Percentiles rank a stretch among this genome's conserved stretches.
These are phyloP conservation scores for Paecilomyces sp. DNA, from an alignment of 2,329 filamentous ascomycete genomes.

Conservation along the genomic window DNA sequence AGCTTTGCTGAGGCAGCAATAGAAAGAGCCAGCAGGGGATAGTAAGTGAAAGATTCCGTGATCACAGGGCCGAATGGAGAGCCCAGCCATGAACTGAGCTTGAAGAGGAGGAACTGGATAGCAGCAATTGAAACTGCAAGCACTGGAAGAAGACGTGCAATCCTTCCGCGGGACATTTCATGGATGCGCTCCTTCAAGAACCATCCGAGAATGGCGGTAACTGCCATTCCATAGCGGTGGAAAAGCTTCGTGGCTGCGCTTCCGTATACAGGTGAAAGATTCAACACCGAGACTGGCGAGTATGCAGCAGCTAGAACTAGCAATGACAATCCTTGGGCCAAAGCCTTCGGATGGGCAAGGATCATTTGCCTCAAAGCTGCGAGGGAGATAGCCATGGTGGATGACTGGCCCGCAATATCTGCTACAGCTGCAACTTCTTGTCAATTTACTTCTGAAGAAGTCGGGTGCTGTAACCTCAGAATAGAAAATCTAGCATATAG, in stretches of 20 bases:
- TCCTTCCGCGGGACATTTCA: slow-evolving; percentile 41
- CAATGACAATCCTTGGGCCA: slow-evolving; percentile 23
- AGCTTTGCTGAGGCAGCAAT: slow-evolving; percentile 57
- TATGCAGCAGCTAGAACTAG: slow-evolving; percentile 33
- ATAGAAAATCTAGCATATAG: neutral
- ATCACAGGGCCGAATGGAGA: slow-evolving; percentile 65
- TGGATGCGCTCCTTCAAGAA: slow-evolving; percentile 53
- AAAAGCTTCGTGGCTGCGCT: slow-evolving; percentile 68
- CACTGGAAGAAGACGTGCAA: slow-evolving; percentile 55
- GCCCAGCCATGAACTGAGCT: slow-evolving; percentile 59
- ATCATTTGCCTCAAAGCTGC: neutral
- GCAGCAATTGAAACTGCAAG: slow-evolving; percentile 69
- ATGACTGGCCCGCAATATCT: neutral
- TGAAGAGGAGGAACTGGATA: slow-evolving; percentile 64
- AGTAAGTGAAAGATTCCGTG: slow-evolving; percentile 66
- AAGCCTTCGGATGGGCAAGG: slow-evolving; percentile 8
- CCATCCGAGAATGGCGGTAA: slow-evolving; percentile 65
- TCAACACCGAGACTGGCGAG: slow-evolving; percentile 50
- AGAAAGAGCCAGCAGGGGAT: slow-evolving; percentile 60
- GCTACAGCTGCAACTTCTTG: neutral
- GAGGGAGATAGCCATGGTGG: neutral
- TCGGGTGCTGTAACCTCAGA: neutral
- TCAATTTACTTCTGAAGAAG: neutral
- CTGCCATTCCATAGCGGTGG: slow-evolving; percentile 61
- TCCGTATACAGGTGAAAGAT: slow-evolving; percentile 81